Base-by-base conservation (phyloP, 208 protist genomes). In the Trypanosoma boissoni region DNA sequence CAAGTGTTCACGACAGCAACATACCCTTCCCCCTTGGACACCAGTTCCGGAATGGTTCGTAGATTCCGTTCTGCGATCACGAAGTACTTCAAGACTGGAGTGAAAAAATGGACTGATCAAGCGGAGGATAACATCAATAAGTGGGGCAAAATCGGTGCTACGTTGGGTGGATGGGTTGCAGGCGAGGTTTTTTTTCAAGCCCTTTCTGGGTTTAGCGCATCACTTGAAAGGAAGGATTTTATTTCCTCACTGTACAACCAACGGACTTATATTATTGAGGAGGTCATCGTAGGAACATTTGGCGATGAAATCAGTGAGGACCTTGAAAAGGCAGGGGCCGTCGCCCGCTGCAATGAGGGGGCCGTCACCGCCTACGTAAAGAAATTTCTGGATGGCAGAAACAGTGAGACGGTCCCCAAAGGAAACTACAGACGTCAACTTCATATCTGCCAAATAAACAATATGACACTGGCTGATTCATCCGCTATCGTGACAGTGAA, bases 211-310 rank as follows among this genome's bases (percentile, higher is more conserved):
- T 32, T 21, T 1, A 34, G 44, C 8, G 56, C 51, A 42, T 20
- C 45, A 12, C 45, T 24, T 3, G 23, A 32, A 14, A 9, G 51
- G 1, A 4, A 55, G 9, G 24, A 36, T 1, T 76, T 76, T 36
- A 34, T 34, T 43, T 34, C 44, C 18, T 64, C 58, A 26, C 46
- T 76, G 5, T 70, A 64, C 36, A 56, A 55, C 14, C 69, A 68
- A 26, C 52, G 63, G 4, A 45, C 62, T 14, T 75, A 63, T 28
- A 5, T 69, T 6, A 48, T 67, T 51, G 56, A 64, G 7, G 61
- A 69, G 31, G 10, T 69, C 34, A 44, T 75, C n/a, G 27, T 75
- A 48, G 61, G 68, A 3, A 49, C 57, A 26, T 75, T 49, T 43
- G 68, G 68, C 51, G 68, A 56, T 2, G 42, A 58, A 0, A 65